Conservation (phyloP, 108 stramenopile genomes). For the Pelagomonas calceolata region DNA sequence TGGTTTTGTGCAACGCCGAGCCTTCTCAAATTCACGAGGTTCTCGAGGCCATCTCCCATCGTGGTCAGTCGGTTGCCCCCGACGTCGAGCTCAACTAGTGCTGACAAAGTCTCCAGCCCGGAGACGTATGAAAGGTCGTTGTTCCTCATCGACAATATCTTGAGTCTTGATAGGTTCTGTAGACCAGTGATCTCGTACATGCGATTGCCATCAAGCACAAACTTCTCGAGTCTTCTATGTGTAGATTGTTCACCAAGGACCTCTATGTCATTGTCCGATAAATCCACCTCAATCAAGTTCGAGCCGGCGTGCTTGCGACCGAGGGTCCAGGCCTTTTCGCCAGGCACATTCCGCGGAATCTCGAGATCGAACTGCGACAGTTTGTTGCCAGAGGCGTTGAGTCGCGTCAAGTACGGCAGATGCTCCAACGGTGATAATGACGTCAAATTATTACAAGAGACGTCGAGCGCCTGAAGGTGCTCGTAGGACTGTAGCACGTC, state of each 20-base stretch:
- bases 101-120: background rate
- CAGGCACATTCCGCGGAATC: background rate
- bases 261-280: background rate
- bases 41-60: background rate
- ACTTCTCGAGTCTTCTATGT: background rate
- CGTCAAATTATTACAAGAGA: background rate
- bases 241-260: background rate
- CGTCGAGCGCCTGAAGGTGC: background rate
- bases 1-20: background rate
- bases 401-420: background rate
- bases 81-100: background rate
- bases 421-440: background rate
- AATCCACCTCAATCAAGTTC: background rate
- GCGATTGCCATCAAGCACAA: background rate
- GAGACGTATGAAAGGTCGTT: background rate
- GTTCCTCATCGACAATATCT: background rate
- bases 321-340: background rate
- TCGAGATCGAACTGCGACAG: background rate
- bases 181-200: background rate
- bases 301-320: background rate
- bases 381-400: background rate
- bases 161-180: background rate
- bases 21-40: background rate
- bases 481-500: background rate
- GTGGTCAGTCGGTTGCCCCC: background rate